These are phyloP conservation scores for Ascochyta rabiei DNA, from an alignment of 2,329 filamentous ascomycete genomes.

Conservation along the genomic window DNA sequence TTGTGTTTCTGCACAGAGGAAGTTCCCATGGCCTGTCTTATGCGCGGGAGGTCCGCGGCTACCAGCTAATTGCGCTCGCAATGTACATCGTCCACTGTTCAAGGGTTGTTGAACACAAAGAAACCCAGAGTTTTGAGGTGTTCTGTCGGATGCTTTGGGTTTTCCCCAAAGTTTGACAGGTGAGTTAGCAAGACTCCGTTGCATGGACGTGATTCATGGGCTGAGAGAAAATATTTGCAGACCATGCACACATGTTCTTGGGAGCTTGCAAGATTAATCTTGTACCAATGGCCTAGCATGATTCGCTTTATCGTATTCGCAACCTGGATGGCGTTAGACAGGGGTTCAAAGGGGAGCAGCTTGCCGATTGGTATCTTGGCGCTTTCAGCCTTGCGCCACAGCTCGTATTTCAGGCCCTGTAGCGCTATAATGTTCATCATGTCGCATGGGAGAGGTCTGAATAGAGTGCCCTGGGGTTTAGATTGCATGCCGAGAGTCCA, in stretches of 20 bases:
- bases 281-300: neutral
- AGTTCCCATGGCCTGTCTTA: neutral
- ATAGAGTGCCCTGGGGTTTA: constrained; percentile 1
- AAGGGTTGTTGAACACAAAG: too few relatives aligned
- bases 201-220: neutral
- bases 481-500: neutral
- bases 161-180: neutral
- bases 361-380: constrained; percentile 18
- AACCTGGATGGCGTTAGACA: neutral
- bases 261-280: neutral
- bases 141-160: neutral
- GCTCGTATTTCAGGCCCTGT: constrained; percentile 3
- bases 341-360: neutral
- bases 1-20: neutral
- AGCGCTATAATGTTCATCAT: constrained; percentile 6
- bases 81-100: neutral
- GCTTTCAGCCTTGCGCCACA: constrained; percentile 33
- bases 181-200: neutral
- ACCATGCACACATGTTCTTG: neutral
- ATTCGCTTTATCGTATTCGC: constrained; percentile 6
- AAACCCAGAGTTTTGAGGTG: neutral
- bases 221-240: neutral
- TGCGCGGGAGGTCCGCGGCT: neutral
- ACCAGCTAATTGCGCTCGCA: neutral
- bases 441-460: constrained; percentile 8